Conservation (phyloP, 345 rosid species). For the Kernera saxatilis region DNA sequence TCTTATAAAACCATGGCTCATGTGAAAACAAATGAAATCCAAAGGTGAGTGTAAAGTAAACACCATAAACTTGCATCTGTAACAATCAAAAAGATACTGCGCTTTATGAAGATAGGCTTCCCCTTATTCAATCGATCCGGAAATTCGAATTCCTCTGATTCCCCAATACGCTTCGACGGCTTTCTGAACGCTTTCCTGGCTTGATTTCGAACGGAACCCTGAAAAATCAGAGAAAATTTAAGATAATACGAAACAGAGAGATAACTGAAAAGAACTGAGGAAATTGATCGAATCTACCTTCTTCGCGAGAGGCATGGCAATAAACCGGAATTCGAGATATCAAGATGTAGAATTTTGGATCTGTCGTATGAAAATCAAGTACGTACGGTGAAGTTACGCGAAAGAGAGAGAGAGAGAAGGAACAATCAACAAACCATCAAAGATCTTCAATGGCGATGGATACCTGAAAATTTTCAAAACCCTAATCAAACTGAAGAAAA, state of each 20-base stretch:
- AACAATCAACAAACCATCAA: not conserved
- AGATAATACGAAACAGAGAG: not conserved
- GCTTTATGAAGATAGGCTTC: slow-evolving; percentile 59
- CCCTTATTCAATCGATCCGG: slow-evolving; percentile 55
- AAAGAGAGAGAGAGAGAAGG: not conserved
- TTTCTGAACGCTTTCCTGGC: slow-evolving; percentile 39
- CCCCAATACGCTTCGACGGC: slow-evolving; percentile 45
- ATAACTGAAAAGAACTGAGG: not conserved
- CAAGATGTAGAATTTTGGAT: not conserved
- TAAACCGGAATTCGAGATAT: not conserved
- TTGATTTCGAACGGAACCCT: slow-evolving; percentile 38
- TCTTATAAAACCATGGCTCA: slow-evolving; percentile 44
- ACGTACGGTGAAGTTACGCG: not conserved
- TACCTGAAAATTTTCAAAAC: not conserved
- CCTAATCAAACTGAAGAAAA: not conserved
- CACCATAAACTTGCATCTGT: not conserved
- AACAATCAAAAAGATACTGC: slow-evolving; percentile 55
- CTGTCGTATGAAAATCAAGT: not conserved
- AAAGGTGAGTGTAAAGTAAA: not conserved
- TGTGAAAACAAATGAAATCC: slow-evolving; percentile 17
- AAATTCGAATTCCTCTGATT: slow-evolving; percentile 55
- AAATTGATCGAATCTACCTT: slow-evolving; percentile 2
- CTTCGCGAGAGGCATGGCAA: slow-evolving; percentile 7
- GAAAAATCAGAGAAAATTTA: not conserved
- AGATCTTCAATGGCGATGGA: not conserved